Base-by-base conservation (phyloP, 1,284 basidiomycete genomes). In the Irpex sp. region DNA sequence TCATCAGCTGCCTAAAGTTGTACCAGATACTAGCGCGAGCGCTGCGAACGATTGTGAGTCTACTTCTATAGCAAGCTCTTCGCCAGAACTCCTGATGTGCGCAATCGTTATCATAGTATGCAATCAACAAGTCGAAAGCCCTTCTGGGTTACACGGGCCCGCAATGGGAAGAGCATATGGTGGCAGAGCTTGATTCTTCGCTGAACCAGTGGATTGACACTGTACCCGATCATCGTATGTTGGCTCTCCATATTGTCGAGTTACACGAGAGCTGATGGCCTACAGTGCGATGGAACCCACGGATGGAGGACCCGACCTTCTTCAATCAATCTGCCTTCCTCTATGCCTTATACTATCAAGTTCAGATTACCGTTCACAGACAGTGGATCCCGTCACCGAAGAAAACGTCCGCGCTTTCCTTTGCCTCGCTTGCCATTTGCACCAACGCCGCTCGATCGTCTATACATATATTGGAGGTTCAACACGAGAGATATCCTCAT, bases 391-490 rank as follows among this genome's bases (percentile, higher is more conserved):
- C 85, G 0, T 80, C 80, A 0, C 79, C 78, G 21, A 74, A 74
- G 48, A 79, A 79, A 63, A 75, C 77, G 1, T 78, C 78, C 0
- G 75, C 78, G 4, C 70, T 81, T 7, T 75, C 77, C 7, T 81
- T 87, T 80, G 89, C 92, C 0, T 92, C 90, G 0, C 80, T 93
- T 8, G 88, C 91, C 0, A 93, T 94, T 56, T 94, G 92, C 72
- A 89, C 89, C 13, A 93, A 92, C 66, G 92, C 92, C 1, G 90
- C 92, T 0, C 79, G 92, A 21, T 87, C 88, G 2, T 91, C 88
- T 63, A 86, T 83, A 52, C 92, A 91, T 70, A 81, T 94, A 38
- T 77, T 88, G 21, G 87, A 93, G 65, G 69, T 75, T 36, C 75
- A 79, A 62, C 74, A 73, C 62, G 68, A 70, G 54, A 71, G 76